Percentiles rank a stretch among this genome's conserved stretches.
Conservation (phyloP, 306 rosid species). For the Sicyos baderoa region DNA sequence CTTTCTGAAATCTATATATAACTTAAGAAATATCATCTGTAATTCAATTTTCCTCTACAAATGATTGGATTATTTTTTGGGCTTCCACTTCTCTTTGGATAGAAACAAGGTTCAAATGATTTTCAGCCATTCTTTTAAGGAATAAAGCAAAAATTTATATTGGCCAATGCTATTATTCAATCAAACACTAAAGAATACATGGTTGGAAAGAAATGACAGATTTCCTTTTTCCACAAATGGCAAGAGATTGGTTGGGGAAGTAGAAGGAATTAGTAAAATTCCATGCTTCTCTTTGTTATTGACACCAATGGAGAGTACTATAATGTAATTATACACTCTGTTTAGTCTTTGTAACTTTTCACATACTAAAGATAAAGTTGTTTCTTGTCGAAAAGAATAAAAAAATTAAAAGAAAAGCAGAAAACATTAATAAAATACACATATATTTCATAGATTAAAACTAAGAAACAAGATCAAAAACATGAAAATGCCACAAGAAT, state of each 20-base stretch:
- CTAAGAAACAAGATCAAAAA: not conserved
- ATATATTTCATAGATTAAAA: not conserved
- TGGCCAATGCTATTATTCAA: constrained; percentile 3
- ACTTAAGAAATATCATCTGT: not conserved
- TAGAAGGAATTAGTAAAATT: not conserved
- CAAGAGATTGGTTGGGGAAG: not conserved
- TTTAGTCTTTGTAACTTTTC: not conserved
- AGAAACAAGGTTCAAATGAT: not conserved
- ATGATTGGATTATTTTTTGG: not conserved
- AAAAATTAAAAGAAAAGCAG: not conserved
- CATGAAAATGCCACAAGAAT: not conserved
- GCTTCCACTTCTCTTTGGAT: not conserved
- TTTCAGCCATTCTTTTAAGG: constrained; percentile 1
- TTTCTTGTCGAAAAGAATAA: not conserved
- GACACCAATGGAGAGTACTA: too few species aligned
- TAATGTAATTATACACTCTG: too few species aligned
- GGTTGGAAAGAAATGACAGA: not conserved
- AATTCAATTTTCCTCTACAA: not conserved
- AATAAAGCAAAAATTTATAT: not conserved
- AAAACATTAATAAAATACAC: not conserved
- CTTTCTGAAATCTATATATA: not conserved
- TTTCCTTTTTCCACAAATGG: too few species aligned
- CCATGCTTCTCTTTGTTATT: too few species aligned
- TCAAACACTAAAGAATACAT: not conserved
- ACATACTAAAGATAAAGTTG: not conserved